Base-by-base conservation (phyloP, 108 stramenopile species). In the Skeletonema grethae region DNA sequence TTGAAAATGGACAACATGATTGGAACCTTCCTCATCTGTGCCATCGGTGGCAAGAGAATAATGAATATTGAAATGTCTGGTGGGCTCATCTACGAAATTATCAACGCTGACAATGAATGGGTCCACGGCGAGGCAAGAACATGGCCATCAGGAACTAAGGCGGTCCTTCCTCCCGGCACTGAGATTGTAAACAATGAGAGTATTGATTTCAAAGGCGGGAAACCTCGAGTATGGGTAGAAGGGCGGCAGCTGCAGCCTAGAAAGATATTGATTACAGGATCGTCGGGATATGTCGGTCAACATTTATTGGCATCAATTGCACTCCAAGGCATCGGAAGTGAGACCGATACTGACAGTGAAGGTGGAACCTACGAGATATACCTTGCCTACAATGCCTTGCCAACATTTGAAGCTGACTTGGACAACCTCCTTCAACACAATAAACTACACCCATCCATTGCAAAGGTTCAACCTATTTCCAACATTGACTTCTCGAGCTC, bases 251-350 rank as follows among this genome's bases (percentile, higher is more conserved):
- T 2, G 22, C 50, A 53, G 9, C 50, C 20, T 53, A 18, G 50
- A 64, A 82, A 68, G 20, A 68, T 83, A 25, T 62, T 90, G 35
- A 59, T 93, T 16, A 93, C 92, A 3, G 92, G 92, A 60, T 78
- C 92, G 0, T 85, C 87, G 10, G 92, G 92, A 24, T 93, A 86
- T 67, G 67, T 93, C 22, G 92, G 92, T 6, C 89, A 93, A 55
- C 90, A 93, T 50, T 43, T 90, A n/a, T 67, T 93, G 32, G 31
- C 69, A 22, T 25, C 71, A 16, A 55, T 87, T 20, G 86, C 83
- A 18, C 53, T 80, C 15, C 24, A 63, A 13, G 72, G 72, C 16
- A 11, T 75, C 10, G 22, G 8, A 5, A 46, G 31, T 10, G 38
- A n/a, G 6, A 28, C 16, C 39, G 7, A 41, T 36, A 18, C 6